Evolutionary conservation across 2,329 filamentous ascomycete genomes (phyloP), one percentile per base, ranked within the genome.

Genomic region (Exophiala sideris): DNA sequence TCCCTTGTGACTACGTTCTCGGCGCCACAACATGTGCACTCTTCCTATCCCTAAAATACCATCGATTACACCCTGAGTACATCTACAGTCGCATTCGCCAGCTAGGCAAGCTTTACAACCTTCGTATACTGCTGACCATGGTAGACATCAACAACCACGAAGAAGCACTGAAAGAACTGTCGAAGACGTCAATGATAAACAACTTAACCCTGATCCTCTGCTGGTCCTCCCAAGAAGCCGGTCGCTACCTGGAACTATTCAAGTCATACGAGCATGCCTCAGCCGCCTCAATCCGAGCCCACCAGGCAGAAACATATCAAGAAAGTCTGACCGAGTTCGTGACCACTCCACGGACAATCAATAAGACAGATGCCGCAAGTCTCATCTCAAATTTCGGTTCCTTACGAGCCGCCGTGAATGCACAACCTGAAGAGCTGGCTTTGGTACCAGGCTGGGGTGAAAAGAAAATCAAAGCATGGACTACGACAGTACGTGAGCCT

Each of bases 131-230:
- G 24, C 80, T 99, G 45, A 85, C 87, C 16, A 91, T 97, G 83
- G 91, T 97, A 21, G 94, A 99, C 70, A 96, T 99, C 48, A 84
- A 87, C 20, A 96, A 95, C 67, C 94, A 97, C 66, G 90, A 97
- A 71, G 91, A 96, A 54, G 82, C 86, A 3, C 73, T 99, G 48
- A 89, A 88, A 62, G 94, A 97, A 68, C 79, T 99, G 8, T 89
- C 89, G 57, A 97, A 97, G 71, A 95, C 91, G 1, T 91, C 88
- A 11, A 73, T 97, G 21, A 84, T 97, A 71, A 96, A 96, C 70
- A 91, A 95, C 62, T 83, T 96, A 38, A 99, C 94, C 1, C 72
- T 99, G 10, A 85, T 99, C 48, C 79, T 97, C 6, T 95, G 90
- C 74, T 99, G 94, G 94, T 92, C 88, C 5, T 89, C 92, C 12